phyloP scores from a whole-genome alignment of 176 grass and related monocot genomes.

The Aegilops bicornis region DNA sequence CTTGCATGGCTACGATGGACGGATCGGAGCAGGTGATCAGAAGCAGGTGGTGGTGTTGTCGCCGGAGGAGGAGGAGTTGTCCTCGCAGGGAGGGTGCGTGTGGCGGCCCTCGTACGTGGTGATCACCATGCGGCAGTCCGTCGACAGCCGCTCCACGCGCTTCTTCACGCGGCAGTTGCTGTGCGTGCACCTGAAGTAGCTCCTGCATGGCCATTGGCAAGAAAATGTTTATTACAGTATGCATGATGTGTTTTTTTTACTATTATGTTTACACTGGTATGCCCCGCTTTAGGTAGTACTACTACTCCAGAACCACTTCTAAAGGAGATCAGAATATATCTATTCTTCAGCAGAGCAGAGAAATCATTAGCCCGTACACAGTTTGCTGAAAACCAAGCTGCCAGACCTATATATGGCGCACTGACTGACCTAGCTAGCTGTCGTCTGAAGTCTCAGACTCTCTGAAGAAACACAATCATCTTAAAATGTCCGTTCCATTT shows the following conservation, averaged over 20 bases:
- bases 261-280: no score
- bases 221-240: not conserved
- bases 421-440: not conserved
- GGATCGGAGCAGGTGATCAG: conserved; percentile 36
- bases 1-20: not conserved
- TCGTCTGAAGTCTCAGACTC: not conserved
- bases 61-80: conserved; percentile 62
- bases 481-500: conserved; percentile 6
- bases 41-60: conserved; percentile 65
- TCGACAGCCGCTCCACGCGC: conserved; percentile 85
- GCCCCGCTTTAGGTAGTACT: not conserved
- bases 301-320: not conserved
- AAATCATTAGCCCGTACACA: not conserved
- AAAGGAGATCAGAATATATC: not conserved
- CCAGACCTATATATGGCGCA: conserved; percentile 11
- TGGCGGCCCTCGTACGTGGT: conserved; percentile 96
- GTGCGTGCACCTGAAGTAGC: conserved; percentile 96
- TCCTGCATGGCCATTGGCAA: conserved; percentile 36
- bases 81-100: conserved; percentile 84
- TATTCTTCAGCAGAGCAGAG: not conserved
- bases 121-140: conserved; percentile 96
- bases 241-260: no score
- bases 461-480: conserved; percentile 11
- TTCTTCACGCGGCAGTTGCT: conserved; percentile 98
- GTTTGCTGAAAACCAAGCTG: conserved; percentile 16